These are phyloP conservation scores for Zygotorulaspora mrakii DNA, from an alignment of 1,139 yeast genomes.

Conservation along the genomic window DNA sequence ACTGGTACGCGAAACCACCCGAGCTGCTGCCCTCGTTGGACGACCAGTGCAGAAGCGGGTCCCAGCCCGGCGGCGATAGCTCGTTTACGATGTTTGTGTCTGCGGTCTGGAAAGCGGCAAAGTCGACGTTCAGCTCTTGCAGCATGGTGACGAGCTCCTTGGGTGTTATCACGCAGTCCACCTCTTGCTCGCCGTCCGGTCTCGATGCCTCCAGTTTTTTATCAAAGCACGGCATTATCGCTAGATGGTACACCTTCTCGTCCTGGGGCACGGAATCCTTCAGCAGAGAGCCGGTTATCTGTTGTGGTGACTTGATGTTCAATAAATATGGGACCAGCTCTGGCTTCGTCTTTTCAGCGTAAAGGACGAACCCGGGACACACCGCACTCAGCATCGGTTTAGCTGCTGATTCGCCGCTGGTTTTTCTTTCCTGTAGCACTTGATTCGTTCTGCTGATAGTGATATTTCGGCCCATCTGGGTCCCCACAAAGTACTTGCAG, in stretches of 20 bases:
- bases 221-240: slow-evolving; percentile 96
- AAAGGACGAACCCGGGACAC: slow-evolving; percentile 97
- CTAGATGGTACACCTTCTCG: slow-evolving; percentile 63
- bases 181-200: slow-evolving; percentile 64
- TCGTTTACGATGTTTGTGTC: slow-evolving; percentile 13
- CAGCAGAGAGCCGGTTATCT: slow-evolving; percentile 76
- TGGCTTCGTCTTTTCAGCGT: slow-evolving; percentile 94
- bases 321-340: slow-evolving; percentile 62
- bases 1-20: slow-evolving; percentile 81
- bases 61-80: slow-evolving; percentile 30
- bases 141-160: slow-evolving; percentile 75
- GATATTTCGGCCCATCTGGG: slow-evolving; percentile 74
- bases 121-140: slow-evolving; percentile 46
- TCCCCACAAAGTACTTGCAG: slow-evolving; percentile 74
- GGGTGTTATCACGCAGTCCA: slow-evolving; percentile 92
- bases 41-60: slow-evolving; percentile 52
- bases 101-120: slow-evolving; percentile 36
- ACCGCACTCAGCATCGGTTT: slow-evolving; percentile 50
- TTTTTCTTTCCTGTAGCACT: slow-evolving; percentile 42
- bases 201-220: slow-evolving; percentile 93
- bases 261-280: slow-evolving; percentile 42
- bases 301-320: slow-evolving; percentile 84
- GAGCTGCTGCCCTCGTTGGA: slow-evolving; percentile 77
- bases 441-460: slow-evolving; percentile 59
- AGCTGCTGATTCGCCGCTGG: slow-evolving; percentile 13